phyloP scores from a whole-genome alignment of 371 early-diverging fungal genomes.

The Syncephalastrum monosporum region DNA sequence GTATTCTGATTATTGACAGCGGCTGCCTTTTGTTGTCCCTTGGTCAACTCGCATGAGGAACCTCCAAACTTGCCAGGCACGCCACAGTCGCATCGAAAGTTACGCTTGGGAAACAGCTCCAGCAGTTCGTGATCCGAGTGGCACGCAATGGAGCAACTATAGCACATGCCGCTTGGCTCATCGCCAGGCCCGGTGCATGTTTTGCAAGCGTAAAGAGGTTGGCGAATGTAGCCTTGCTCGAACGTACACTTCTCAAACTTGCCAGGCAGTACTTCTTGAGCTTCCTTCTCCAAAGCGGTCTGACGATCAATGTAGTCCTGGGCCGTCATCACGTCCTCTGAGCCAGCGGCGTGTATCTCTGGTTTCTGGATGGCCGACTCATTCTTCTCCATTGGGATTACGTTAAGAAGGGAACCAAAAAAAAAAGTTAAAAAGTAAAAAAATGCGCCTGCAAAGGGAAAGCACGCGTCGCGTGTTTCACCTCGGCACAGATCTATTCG shows the following conservation, averaged over 20 bases:
- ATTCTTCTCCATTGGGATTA: too few relatives aligned
- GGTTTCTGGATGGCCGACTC: too few relatives aligned
- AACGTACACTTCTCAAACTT: slow-evolving; percentile 81
- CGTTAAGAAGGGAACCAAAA: too few relatives aligned
- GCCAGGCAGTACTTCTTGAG: slow-evolving; percentile 60
- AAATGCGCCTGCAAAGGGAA: too few relatives aligned
- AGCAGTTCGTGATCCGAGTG: slow-evolving; percentile 80
- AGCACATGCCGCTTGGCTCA: slow-evolving; percentile 74
- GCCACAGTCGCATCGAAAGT: slow-evolving; percentile 90
- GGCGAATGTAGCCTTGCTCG: slow-evolving; percentile 73
- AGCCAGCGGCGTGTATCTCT: neutral
- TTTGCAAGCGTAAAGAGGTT: slow-evolving; percentile 82
- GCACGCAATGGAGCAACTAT: slow-evolving; percentile 78
- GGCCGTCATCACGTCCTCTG: slow-evolving; percentile 38
- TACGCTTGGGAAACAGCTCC: slow-evolving; percentile 81
- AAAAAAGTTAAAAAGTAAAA: too few relatives aligned
- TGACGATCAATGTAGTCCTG: slow-evolving; percentile 57
- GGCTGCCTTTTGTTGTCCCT: slow-evolving; percentile 32
- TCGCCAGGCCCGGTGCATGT: slow-evolving; percentile 60
- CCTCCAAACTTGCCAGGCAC: slow-evolving; percentile 42
- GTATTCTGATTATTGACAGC: slow-evolving; percentile 59
- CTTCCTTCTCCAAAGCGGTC: slow-evolving; percentile 52
- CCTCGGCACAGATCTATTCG: too few relatives aligned
- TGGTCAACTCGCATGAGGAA: slow-evolving; percentile 32
- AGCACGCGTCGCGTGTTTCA: too few relatives aligned